phyloP scores from a whole-genome alignment of 331 rosid genomes.

The Quercus tomentella region DNA sequence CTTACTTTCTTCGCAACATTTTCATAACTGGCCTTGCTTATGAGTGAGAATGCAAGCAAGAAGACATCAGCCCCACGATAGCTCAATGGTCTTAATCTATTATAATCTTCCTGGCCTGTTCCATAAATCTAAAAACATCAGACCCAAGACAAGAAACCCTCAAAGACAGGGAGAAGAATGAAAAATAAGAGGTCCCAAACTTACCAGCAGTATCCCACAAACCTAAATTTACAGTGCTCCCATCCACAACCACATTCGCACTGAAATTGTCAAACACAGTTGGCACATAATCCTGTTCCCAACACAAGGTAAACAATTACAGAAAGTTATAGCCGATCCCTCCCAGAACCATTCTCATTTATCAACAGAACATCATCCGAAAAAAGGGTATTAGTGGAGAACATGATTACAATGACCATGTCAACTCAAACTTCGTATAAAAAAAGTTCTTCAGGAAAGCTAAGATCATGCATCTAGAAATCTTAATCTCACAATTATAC shows the following conservation, averaged over 20 bases:
- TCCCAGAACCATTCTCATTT: constrained; percentile 6
- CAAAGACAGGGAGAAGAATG: not conserved
- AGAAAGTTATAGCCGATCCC: constrained; percentile 26
- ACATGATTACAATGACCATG: not conserved
- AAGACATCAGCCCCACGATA: constrained; percentile 98
- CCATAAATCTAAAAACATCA: constrained; percentile 36
- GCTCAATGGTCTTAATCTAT: constrained; percentile 93
- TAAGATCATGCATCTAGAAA: not conserved
- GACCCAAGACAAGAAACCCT: constrained; percentile 1
- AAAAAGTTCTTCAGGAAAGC: not conserved
- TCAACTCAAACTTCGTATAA: not conserved
- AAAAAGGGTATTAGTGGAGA: not conserved
- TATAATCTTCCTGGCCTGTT: constrained; percentile 98
- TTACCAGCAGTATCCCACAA: constrained; percentile 98
- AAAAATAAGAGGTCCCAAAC: constrained; percentile 6
- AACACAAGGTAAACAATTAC: constrained; percentile 16
- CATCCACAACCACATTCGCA: constrained; percentile 97
- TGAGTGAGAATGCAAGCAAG: constrained; percentile 90
- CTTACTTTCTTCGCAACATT: constrained; percentile 92
- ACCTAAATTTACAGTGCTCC: constrained; percentile 92
- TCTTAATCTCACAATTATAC: not conserved
- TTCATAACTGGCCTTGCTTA: constrained; percentile 98
- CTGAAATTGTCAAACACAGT: constrained; percentile 98
- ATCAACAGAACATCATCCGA: not conserved
- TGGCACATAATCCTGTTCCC: constrained; percentile 91